phyloP scores from a whole-genome alignment of 306 rosid genomes.

The Prunus kanzakura region DNA sequence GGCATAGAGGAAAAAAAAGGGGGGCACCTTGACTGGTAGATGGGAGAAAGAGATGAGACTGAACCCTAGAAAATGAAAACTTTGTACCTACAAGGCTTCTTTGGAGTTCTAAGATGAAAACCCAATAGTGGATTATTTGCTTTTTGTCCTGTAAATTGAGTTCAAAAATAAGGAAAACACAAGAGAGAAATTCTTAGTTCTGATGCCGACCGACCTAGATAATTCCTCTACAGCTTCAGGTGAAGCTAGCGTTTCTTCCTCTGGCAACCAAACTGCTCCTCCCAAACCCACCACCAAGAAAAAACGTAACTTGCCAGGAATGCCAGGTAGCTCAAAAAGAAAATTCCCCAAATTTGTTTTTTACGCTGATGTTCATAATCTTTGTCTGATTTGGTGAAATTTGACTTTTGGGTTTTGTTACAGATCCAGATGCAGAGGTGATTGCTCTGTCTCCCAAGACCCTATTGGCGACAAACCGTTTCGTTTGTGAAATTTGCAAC shows the following conservation, averaged over 20 bases:
- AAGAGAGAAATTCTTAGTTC: background rate
- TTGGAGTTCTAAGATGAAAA: slow-evolving; percentile 39
- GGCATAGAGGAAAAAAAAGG: slow-evolving; percentile 18
- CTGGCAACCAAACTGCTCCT: slow-evolving; percentile 52
- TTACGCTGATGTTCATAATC: background rate
- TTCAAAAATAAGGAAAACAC: background rate
- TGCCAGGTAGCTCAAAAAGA: slow-evolving; percentile 63
- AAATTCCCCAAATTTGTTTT: background rate
- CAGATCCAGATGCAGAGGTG: slow-evolving; percentile 98
- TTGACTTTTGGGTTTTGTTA: background rate
- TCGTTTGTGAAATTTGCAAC: slow-evolving; percentile 88
- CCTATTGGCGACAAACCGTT: slow-evolving; percentile 77
- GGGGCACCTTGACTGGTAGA: slow-evolving; percentile 62
- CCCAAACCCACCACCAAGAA: slow-evolving; percentile 59
- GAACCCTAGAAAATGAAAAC: slow-evolving; percentile 38
- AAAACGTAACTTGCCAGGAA: slow-evolving; percentile 87
- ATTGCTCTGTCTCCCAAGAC: slow-evolving; percentile 88
- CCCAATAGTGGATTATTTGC: slow-evolving; percentile 28
- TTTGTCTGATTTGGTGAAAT: background rate
- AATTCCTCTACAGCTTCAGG: slow-evolving; percentile 79
- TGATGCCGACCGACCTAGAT: slow-evolving; percentile 69
- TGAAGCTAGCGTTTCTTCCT: slow-evolving; percentile 79
- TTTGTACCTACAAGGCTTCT: slow-evolving; percentile 33
- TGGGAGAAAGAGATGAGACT: slow-evolving; percentile 29
- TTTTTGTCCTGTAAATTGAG: slow-evolving; percentile 23